phyloP scores from a whole-genome alignment of 768 basidiomycete species.

The Kwoniella heveanensis region DNA sequence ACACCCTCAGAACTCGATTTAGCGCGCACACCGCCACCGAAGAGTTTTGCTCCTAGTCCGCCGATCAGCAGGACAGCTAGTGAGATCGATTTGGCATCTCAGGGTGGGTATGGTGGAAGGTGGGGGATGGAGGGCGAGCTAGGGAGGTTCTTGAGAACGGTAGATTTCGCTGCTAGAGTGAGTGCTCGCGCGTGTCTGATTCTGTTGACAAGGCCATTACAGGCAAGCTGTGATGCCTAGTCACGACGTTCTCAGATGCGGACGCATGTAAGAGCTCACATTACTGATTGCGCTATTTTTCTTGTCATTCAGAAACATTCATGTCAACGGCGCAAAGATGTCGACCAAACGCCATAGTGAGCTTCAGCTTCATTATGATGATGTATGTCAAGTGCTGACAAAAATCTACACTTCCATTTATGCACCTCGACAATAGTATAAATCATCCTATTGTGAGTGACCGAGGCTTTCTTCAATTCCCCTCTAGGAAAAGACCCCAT shows the following conservation, averaged over 20 bases:
- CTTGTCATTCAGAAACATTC: conserved; percentile 45
- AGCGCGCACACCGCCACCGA: conserved; percentile 27
- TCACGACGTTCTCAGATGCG: no score
- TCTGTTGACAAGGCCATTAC: no score
- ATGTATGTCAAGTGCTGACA: conserved; percentile 3
- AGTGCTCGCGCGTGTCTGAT: conserved; percentile 9
- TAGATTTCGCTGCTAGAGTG: conserved; percentile 53
- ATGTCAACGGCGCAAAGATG: conserved; percentile 53
- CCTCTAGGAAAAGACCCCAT: no score
- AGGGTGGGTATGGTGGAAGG: conserved; percentile 2
- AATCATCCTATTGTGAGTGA: conserved; percentile 53
- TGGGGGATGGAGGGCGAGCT: conserved; percentile 30
- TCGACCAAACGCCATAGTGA: conserved; percentile 53
- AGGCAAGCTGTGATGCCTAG: no score
- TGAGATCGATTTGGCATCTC: background rate
- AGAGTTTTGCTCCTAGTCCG: conserved; percentile 29
- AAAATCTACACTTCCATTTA: background rate
- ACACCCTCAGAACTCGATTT: conserved; percentile 13
- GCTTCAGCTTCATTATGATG: conserved; percentile 8
- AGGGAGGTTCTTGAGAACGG: conserved; percentile 42
- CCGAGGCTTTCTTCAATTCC: no score
- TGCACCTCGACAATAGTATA: conserved; percentile 36
- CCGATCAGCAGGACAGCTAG: conserved; percentile 18
- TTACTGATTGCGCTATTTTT: background rate
- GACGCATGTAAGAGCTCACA: no score